Base-by-base conservation (phyloP, 768 basidiomycete species). In the Agaricus sinodeliciosus region DNA sequence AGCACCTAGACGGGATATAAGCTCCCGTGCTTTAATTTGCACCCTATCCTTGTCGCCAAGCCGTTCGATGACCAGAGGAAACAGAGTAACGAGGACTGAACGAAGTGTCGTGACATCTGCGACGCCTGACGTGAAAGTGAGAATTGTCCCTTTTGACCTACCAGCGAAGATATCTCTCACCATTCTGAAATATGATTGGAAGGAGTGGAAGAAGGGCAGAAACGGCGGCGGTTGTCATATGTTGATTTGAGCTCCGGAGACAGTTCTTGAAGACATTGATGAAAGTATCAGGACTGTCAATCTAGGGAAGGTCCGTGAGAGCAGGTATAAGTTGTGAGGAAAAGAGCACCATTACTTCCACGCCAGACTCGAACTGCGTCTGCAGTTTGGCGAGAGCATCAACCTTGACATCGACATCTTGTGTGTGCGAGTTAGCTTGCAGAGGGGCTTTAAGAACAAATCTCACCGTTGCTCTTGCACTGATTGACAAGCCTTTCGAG, bases 371-470 rank as follows among this genome's bases (percentile, higher is more conserved):
- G 63, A 90, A 87, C 67, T 84, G 80, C 35, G 72, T 73, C 66
- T 91, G 85, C 40, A 92, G 74, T 69, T 88, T 91, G 54, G 81
- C 74, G 56, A 92, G 73, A 25, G 87, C 89, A 64, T 92, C 89
- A 19, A 90, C 76, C 70, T 85, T 90, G 56, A 79, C 75, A 68
- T 92, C 90, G 54, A 86, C 80, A 67, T 92, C 90, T 91, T 60
- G 34, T 46, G 54, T 34, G 49, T 48, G 49, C 22, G 39, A 40
- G 44, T 35, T 18, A 50, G 31, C 43, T 26, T 55, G 26, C 44
- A n/a, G 11, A 5, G 31, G 15, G 12, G 9, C 4, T 13, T n/a
- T 36, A 47, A 45, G 56, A 54, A 18, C 55, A 31, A 31, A 8
- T 58, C 71, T 45, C 55, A 85, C 85, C 84, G 59, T 77, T 82